phyloP scores from a whole-genome alignment of 2,329 filamentous ascomycete species.

The Podosphaera aphanis region DNA sequence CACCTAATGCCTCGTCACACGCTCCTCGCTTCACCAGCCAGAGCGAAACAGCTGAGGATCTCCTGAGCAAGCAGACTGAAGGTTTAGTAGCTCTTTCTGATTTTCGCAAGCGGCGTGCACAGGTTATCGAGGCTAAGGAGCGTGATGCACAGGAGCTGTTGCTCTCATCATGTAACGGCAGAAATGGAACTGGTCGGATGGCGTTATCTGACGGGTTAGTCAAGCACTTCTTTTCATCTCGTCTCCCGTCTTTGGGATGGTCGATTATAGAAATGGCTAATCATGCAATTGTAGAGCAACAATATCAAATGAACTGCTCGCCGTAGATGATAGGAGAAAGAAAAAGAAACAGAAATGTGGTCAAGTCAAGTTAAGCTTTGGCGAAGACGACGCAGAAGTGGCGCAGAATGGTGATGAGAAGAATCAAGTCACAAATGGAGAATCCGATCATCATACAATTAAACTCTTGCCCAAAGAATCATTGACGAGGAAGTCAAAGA shows the following conservation, averaged over 20 bases:
- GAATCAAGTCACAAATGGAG: neutral
- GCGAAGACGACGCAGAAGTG: slow-evolving; percentile 25
- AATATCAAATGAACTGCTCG: slow-evolving; percentile 17
- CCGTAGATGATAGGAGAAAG: slow-evolving; percentile 15
- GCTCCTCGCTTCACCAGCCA: slow-evolving; percentile 16
- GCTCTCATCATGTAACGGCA: neutral
- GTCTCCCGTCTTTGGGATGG: neutral
- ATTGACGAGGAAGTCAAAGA: slow-evolving; percentile 19
- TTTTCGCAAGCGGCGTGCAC: slow-evolving; percentile 84
- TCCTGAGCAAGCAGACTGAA: slow-evolving; percentile 25
- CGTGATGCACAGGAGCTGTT: slow-evolving; percentile 42
- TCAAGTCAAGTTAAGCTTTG: slow-evolving; percentile 36
- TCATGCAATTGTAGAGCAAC: slow-evolving; percentile 13
- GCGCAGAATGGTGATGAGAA: slow-evolving; percentile 11
- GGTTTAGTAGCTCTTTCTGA: slow-evolving; percentile 81
- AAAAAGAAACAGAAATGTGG: slow-evolving; percentile 23
- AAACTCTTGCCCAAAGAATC: slow-evolving; percentile 4
- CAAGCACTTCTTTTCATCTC: neutral
- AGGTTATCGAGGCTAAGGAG: slow-evolving; percentile 79
- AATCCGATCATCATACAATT: neutral
- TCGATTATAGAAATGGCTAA: too few relatives aligned
- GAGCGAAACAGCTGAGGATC: slow-evolving; percentile 15
- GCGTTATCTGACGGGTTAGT: neutral
- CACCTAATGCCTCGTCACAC: slow-evolving; percentile 8
- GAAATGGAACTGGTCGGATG: neutral